Base-by-base conservation (phyloP, 176 grass and related monocot genomes). In the Puccinellia tenuiflora region DNA sequence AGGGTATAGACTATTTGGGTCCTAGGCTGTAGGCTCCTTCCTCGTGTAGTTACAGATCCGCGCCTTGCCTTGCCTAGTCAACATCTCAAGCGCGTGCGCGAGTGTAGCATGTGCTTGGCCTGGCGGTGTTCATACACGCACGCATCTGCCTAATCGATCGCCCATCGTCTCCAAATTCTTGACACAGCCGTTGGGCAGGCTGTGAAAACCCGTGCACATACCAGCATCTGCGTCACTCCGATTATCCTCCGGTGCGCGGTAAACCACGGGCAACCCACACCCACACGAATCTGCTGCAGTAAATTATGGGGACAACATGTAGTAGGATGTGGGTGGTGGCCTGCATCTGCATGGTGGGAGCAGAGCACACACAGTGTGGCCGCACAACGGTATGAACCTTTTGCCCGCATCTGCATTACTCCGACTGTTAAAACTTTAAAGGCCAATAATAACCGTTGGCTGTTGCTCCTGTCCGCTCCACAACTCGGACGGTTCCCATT, bases 31-130 rank as follows among this genome's bases (percentile, higher is more conserved):
- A 11, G 28, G 56, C 25, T 60, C 24, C 13, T 59, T 9, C n/a
- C n/a, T n/a, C n/a, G n/a, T 25, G 13, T 12, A 60, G 24, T 14
- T 5, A 29, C n/a, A 17, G 31, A 76, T 59, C 24, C 63, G n/a
- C n/a, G n/a, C n/a, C n/a, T 13, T 43, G 18, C 39, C 20, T 20
- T 9, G 7, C 5, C 18, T 18, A 28, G 76, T 84, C 81, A 88
- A 84, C 68, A 57, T 81, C 70, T 20, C 12, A 59, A 75, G 12
- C 76, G 77, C 77, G 61, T 81, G 38, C 39, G 1, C 5, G 35
- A 61, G 34, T 16, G n/a, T 18, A 25, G 28, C 78, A 54, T 26
- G 65, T 35, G 45, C 42, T 15, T 3, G 28, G 21, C 28, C 1
- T 35, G 29, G 43, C 55, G 22, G 34, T 35, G 67, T 45, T 60